Percentiles rank a stretch among this genome's conserved stretches.
phyloP scores from a whole-genome alignment of 371 early-diverging fungal species.

The Apophysomyces ossiformis region DNA sequence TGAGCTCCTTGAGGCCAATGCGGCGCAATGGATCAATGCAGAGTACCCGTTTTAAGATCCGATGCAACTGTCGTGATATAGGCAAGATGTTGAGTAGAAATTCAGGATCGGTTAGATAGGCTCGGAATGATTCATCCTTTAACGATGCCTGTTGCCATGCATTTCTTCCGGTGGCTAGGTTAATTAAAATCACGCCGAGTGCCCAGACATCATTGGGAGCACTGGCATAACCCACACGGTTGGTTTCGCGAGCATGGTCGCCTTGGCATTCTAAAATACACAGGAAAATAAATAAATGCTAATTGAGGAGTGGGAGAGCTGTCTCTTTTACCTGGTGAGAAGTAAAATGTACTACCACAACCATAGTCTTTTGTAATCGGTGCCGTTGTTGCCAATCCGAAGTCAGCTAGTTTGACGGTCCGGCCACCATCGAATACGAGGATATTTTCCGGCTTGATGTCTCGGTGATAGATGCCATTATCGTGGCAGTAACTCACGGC shows the following conservation, averaged over 20 bases:
- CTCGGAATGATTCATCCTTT: conserved; percentile 73
- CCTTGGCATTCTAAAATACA: conserved; percentile 73
- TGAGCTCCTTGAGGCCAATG: conserved; percentile 67
- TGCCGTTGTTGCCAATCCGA: conserved; percentile 90
- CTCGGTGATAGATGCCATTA: conserved; percentile 69
- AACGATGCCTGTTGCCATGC: conserved; percentile 82
- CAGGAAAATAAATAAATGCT: background rate
- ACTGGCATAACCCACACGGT: conserved; percentile 57
- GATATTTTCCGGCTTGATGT: conserved; percentile 78
- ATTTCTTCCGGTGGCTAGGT: conserved; percentile 76
- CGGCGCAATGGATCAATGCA: conserved; percentile 73
- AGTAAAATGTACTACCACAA: conserved; percentile 92
- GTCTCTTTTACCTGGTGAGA: conserved; percentile 73
- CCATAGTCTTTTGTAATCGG: conserved; percentile 79
- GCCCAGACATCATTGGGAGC: conserved; percentile 88
- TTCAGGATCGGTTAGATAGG: conserved; percentile 65
- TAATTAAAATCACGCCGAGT: conserved; percentile 82
- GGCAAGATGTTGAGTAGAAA: conserved; percentile 69
- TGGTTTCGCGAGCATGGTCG: conserved; percentile 39
- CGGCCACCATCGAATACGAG: conserved; percentile 52
- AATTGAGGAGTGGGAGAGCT: background rate
- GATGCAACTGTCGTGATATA: conserved; percentile 72
- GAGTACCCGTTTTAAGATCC: conserved; percentile 75
- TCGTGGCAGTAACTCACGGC: conserved; percentile 66
- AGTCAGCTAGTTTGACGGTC: conserved; percentile 87